phyloP scores from a whole-genome alignment of 768 basidiomycete genomes.

The Agrocybe pediades region DNA sequence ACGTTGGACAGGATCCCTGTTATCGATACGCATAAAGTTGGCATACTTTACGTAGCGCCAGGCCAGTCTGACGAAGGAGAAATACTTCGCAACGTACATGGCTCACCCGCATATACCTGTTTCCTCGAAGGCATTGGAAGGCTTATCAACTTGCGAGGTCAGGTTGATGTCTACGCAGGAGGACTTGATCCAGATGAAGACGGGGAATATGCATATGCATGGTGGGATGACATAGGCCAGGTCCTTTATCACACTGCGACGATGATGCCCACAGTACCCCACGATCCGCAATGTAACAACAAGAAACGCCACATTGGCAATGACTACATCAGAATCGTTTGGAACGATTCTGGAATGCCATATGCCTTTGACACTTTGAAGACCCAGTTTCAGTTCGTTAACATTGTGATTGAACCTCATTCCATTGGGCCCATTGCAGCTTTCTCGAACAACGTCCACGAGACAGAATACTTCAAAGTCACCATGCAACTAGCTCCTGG shows the following conservation, averaged over 20 bases:
- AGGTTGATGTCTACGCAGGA: slow-evolving; percentile 91
- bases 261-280: slow-evolving; percentile 83
- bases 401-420: slow-evolving; percentile 95
- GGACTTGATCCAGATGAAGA: slow-evolving; percentile 90
- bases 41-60: slow-evolving; percentile 93
- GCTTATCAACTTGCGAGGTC: slow-evolving; percentile 85
- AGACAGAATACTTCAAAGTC: slow-evolving; percentile 96
- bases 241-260: slow-evolving; percentile 95
- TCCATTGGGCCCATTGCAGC: slow-evolving; percentile 83
- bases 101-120: slow-evolving; percentile 92
- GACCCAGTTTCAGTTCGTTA: slow-evolving; percentile 96
- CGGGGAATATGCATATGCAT: slow-evolving; percentile 96
- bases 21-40: slow-evolving; percentile 97
- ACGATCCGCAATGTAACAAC: slow-evolving; percentile 72
- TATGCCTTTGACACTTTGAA: slow-evolving; percentile 91
- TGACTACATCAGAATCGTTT: slow-evolving; percentile 93
- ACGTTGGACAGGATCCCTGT: slow-evolving; percentile 85
- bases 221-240: slow-evolving; percentile 98
- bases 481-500: slow-evolving; percentile 85
- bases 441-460: slow-evolving; percentile 80
- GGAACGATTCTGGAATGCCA: slow-evolving; percentile 92
- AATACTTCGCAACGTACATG: slow-evolving; percentile 87
- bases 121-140: slow-evolving; percentile 91
- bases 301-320: slow-evolving; percentile 98
- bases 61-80: slow-evolving; percentile 84